These are phyloP conservation scores for Microstegium vimineum DNA, from an alignment of 176 grass and related monocot species.

Conservation along the genomic window DNA sequence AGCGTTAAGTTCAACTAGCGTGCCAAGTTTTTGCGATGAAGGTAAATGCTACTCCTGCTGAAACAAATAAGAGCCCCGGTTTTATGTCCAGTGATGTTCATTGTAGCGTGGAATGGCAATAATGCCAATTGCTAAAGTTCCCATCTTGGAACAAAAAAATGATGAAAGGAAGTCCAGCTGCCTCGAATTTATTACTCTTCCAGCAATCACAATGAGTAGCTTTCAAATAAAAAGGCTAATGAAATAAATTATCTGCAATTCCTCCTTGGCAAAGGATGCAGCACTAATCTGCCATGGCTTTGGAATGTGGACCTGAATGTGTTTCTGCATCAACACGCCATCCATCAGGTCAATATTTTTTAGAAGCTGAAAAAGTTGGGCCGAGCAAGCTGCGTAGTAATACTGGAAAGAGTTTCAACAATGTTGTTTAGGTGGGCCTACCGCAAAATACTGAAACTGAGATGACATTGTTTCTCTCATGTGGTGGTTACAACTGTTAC, in stretches of 20 bases:
- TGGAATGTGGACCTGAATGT: not conserved
- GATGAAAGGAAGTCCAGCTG: not conserved
- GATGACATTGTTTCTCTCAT: not conserved
- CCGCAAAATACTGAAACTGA: not conserved
- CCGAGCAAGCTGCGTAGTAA: not conserved
- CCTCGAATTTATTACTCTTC: not conserved
- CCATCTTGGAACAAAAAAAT: not conserved
- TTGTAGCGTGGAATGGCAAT: not conserved
- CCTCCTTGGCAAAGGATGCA: not conserved
- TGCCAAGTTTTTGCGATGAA: not conserved
- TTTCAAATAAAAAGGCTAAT: not conserved
- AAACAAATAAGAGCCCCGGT: not conserved
- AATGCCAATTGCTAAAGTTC: not conserved
- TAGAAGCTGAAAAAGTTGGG: not conserved
- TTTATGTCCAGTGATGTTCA: conserved; percentile 2
- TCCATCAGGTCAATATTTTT: not conserved
- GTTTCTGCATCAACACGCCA: not conserved
- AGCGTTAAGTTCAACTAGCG: not conserved
- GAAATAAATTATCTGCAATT: conserved; percentile 7
- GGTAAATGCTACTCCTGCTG: not conserved
- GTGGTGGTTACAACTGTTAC: not conserved
- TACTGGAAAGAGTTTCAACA: not conserved
- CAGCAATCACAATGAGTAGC: not conserved
- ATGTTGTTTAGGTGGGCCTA: not conserved
- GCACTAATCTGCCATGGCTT: not conserved